A percentile compares a stretch with the other conserved stretches of the same genome.
Conservation (phyloP, 352 stramenopile genomes). For the Phytophthora boehmeriae region DNA sequence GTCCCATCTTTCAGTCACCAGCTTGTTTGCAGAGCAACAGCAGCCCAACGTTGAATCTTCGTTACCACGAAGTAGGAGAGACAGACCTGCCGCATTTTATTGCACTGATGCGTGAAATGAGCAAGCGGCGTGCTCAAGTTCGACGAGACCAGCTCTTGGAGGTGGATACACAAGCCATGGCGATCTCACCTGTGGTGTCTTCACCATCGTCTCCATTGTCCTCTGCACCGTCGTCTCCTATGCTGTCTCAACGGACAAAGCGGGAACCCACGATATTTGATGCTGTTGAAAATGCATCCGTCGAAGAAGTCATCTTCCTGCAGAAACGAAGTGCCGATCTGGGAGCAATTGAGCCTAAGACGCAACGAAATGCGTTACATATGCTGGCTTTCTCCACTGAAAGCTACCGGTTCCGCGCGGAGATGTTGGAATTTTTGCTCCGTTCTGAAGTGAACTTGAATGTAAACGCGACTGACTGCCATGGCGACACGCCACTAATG, state of each 20-base stretch:
- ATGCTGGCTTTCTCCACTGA: constrained; percentile 64
- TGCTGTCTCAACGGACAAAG: constrained; percentile 14
- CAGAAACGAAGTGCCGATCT: constrained; percentile 50
- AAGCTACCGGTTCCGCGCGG: constrained; percentile 42
- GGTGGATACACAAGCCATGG: constrained; percentile 8
- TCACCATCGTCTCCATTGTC: constrained; percentile 3
- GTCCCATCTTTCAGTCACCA: constrained; percentile 37
- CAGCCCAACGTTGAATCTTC: constrained; percentile 10
- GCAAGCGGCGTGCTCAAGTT: constrained; percentile 50
- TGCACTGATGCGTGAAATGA: constrained; percentile 47
- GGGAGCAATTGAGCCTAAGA: constrained; percentile 39
- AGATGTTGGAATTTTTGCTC: constrained; percentile 66
- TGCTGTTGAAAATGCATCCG: constrained; percentile 53
- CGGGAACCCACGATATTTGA: constrained; percentile 56
- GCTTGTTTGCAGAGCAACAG: constrained; percentile 24
- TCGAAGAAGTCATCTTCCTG: constrained; percentile 64
- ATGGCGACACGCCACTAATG: constrained; percentile 58
- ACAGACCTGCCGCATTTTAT: constrained; percentile 53
- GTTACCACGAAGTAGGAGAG: constrained; percentile 57
- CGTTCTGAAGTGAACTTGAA: constrained; percentile 35
- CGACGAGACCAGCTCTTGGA: constrained; percentile 41
- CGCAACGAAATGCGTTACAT: constrained; percentile 56
- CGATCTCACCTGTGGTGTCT: background rate
- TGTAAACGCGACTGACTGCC: constrained; percentile 44
- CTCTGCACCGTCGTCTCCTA: constrained; percentile 20